phyloP scores from a whole-genome alignment of 2,329 filamentous ascomycete genomes.

The Penicillium sumatraense region DNA sequence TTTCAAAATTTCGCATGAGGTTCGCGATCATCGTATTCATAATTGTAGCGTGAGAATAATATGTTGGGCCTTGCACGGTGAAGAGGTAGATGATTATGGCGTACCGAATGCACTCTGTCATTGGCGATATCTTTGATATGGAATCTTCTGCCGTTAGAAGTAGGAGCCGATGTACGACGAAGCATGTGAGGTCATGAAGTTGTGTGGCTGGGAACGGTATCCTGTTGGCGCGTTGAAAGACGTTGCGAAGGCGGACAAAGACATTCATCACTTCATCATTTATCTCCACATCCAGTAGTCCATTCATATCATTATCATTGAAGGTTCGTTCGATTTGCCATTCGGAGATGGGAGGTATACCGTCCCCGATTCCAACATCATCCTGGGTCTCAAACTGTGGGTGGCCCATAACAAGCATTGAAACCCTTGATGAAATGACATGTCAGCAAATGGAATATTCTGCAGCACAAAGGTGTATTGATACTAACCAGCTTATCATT shows the following conservation, averaged over 20 bases:
- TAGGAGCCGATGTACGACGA: constrained; percentile 57
- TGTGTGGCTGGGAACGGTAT: constrained; percentile 41
- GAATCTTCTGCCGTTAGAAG: constrained; percentile 7
- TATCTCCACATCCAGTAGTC: constrained; percentile 32
- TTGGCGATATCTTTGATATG: constrained; percentile 16
- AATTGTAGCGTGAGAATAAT: constrained; percentile 57
- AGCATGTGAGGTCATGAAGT: constrained; percentile 62
- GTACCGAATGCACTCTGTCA: constrained; percentile 54
- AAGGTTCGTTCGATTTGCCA: constrained; percentile 48
- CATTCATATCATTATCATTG: constrained; percentile 8
- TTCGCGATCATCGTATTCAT: constrained; percentile 38
- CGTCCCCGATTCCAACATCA: constrained; percentile 53
- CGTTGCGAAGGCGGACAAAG: constrained; percentile 49
- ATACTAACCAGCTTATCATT: constrained; percentile 59
- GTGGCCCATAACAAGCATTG: constrained; percentile 57
- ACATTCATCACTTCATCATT: constrained; percentile 43
- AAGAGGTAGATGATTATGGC: constrained; percentile 58
- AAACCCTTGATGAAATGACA: constrained; percentile 58
- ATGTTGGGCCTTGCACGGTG: constrained; percentile 59
- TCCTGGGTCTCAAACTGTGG: constrained; percentile 61
- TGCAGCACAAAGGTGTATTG: too few relatives aligned
- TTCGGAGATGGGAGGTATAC: constrained; percentile 54
- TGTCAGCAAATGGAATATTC: too few relatives aligned
- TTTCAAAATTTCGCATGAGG: constrained; percentile 38
- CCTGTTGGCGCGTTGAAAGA: constrained; percentile 45